Evolutionary conservation across 495 filamentous ascomycete species (phyloP), one percentile per base, ranked within the genome.

Genomic region (Aspergillus leporis): DNA sequence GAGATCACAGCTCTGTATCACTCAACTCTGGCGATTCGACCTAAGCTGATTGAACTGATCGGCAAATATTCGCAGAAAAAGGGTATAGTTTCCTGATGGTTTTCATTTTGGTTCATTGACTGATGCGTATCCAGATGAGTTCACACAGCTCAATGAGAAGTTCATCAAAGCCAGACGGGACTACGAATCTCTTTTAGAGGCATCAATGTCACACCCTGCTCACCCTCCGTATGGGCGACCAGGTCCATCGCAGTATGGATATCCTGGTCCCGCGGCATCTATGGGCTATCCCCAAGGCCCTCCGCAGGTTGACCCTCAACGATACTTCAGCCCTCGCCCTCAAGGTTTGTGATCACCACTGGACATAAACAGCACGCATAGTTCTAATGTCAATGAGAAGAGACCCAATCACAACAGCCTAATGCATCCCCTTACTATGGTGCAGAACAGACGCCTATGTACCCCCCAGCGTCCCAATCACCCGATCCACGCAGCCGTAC

Each of bases 61-160:
- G 94, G 95, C 53, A 98, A 98, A 75, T 98, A 98, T 65, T 97
- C 94, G 14, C 94, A 98, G 69, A 98, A 96, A 85, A 98, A 98
- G 76, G 94, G 92, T 94, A 79, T 56, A 41, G 38, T 41, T 18
- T 7, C 6, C 14, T 41, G 38, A 3, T 16, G 6, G 25, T 28
- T 18, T 18, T 18, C 14, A 5, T 16, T 41, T 41, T 14, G 38
- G 38, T 12, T n/a, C 38, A 54, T 12, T 14, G 4, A 55, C 68
- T 74, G 18, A 77, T 41, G 31, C 18, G 12, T 31, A 16, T 53
- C 9, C 61, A 97, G 92, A 98, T 74, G 94, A 98, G 68, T 97
- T 98, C 68, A 96, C 93, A 3, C 92, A 96, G 66, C 83, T 98
- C 43, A 98, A 98, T 69, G 94, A 98, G 66, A 98, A 98, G 71